A percentile compares a stretch with the other conserved stretches of the same genome.
phyloP scores from a whole-genome alignment of 768 basidiomycete species.

The Rhizopogon roseolus region DNA sequence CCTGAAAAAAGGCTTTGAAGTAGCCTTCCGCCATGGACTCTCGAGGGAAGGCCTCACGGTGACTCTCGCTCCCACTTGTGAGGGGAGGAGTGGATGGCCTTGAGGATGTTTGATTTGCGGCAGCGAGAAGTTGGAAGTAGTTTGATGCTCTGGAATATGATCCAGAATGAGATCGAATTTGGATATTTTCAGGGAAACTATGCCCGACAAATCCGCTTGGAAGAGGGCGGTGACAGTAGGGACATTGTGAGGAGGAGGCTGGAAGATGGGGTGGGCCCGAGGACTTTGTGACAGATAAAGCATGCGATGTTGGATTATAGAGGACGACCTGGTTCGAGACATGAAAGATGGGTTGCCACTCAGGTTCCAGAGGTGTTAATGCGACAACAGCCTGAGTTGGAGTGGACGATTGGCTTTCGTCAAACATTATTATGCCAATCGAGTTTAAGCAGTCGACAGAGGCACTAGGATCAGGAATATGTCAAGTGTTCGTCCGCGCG shows the following conservation, averaged over 20 bases:
- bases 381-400: slow-evolving; percentile 26
- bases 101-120: slow-evolving; percentile 62
- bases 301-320: slow-evolving; percentile 83
- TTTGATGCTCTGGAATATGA: slow-evolving; percentile 57
- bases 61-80: slow-evolving; percentile 7
- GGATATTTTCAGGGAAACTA: slow-evolving; percentile 21
- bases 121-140: slow-evolving; percentile 75
- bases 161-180: slow-evolving; percentile 35
- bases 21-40: slow-evolving; percentile 89
- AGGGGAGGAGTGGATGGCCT: slow-evolving; percentile 48
- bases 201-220: slow-evolving; percentile 36
- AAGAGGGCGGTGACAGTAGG: slow-evolving; percentile 68
- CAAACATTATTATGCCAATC: slow-evolving; percentile 24
- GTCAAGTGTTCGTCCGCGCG: no score
- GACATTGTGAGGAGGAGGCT: slow-evolving; percentile 42
- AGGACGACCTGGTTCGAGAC: slow-evolving; percentile 84
- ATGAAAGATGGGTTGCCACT: slow-evolving; percentile 81
- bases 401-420: slow-evolving; percentile 27
- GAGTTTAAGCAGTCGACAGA: no score
- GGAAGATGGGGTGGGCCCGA: slow-evolving; percentile 21
- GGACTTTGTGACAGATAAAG: slow-evolving; percentile 56
- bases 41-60: slow-evolving; percentile 45
- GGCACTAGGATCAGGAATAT: no score
- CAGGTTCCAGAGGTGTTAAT: slow-evolving; percentile 18
- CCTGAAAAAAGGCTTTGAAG: slow-evolving; percentile 88